Conservation (phyloP, 2,329 filamentous ascomycete species). For the Elsinoe fawcettii region DNA sequence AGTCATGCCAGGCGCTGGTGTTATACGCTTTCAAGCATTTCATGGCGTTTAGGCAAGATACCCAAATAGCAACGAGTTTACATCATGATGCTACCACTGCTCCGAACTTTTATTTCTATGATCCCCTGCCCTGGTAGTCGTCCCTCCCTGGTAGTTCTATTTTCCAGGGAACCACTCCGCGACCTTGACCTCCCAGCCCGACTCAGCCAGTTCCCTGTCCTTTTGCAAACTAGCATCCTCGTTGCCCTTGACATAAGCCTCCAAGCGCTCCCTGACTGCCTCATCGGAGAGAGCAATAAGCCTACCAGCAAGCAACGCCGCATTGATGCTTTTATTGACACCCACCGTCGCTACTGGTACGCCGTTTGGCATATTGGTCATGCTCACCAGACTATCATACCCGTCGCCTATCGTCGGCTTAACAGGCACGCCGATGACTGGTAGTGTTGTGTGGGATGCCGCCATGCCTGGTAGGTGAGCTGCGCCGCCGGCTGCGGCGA, state of each 20-base stretch:
- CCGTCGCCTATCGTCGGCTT: constrained; percentile 45
- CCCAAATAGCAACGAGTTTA: background rate
- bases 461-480: constrained; percentile 47
- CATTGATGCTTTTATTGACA: constrained; percentile 41
- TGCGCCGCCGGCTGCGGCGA: constrained; percentile 43
- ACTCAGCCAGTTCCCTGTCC: constrained; percentile 48
- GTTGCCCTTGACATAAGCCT: constrained; percentile 55
- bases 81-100: background rate
- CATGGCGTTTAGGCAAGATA: background rate
- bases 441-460: constrained; percentile 42
- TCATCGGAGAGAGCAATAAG: constrained; percentile 42
- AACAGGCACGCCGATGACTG: constrained; percentile 45
- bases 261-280: constrained; percentile 51
- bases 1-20: background rate
- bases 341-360: constrained; percentile 36
- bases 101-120: no score
- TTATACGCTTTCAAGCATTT: background rate
- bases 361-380: constrained; percentile 46
- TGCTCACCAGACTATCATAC: constrained; percentile 43
- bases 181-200: constrained; percentile 36
- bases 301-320: constrained; percentile 40
- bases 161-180: constrained; percentile 25
- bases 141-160: constrained; percentile 9
- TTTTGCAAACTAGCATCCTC: constrained; percentile 57
- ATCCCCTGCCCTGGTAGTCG: background rate